phyloP scores from a whole-genome alignment of 2,329 filamentous ascomycete genomes.

The Ascochyta fabae region DNA sequence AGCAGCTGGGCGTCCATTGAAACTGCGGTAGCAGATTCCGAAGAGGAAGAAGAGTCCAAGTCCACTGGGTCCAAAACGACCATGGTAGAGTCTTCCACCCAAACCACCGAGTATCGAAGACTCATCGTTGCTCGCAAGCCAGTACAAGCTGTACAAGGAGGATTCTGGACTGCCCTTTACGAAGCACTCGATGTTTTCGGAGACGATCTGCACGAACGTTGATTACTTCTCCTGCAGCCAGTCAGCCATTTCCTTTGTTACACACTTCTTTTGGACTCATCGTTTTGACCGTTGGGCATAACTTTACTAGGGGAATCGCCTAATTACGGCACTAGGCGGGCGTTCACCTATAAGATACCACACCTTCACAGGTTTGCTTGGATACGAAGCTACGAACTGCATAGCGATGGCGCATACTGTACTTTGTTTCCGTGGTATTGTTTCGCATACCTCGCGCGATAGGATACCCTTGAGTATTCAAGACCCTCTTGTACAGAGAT shows the following conservation, averaged over 20 bases:
- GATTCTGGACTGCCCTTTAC: slow-evolving; percentile 32
- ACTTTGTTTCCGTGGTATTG: background rate
- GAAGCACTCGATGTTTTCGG: slow-evolving; percentile 32
- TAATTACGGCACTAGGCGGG: background rate
- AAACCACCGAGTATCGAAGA: slow-evolving; percentile 8
- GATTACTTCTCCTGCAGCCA: background rate
- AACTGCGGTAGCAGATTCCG: slow-evolving; percentile 5
- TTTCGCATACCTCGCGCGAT: background rate
- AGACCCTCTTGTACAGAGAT: background rate
- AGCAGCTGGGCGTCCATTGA: slow-evolving; percentile 13
- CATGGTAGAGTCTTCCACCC: slow-evolving; percentile 13
- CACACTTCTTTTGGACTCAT: background rate
- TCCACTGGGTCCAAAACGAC: background rate
- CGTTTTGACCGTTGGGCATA: background rate
- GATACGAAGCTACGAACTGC: slow-evolving; percentile 15
- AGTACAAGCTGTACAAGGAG: slow-evolving; percentile 6
- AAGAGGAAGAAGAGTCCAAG: background rate
- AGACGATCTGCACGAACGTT: slow-evolving; percentile 14
- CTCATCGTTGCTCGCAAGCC: slow-evolving; percentile 22
- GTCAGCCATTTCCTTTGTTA: background rate
- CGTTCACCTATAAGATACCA: slow-evolving; percentile 6
- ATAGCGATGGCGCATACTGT: slow-evolving; percentile 17
- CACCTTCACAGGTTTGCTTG: slow-evolving; percentile 2
- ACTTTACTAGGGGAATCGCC: background rate
- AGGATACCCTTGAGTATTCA: slow-evolving; percentile 4